Base-by-base conservation (phyloP, 2,329 filamentous ascomycete genomes). In the Penicillium sumatraense region DNA sequence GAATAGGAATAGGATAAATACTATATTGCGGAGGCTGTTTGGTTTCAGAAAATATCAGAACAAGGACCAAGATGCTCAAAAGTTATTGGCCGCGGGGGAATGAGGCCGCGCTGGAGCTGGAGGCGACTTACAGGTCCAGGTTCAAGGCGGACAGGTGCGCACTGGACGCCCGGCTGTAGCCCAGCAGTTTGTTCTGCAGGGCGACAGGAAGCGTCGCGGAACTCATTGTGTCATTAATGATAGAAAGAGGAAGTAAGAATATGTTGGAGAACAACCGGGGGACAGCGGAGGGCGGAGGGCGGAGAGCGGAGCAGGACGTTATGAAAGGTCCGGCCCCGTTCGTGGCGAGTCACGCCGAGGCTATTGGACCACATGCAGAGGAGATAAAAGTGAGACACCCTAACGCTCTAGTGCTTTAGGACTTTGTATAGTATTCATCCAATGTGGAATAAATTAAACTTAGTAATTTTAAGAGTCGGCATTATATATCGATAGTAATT, bases 1-100 rank as follows among this genome's bases (percentile, higher is more conserved):
- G 45, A 96, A 80, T 57, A 97, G 73, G 78, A 98, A 97, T 65
- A 96, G 84, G 70, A 93, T 82, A 75, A 98, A 96, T 66, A 98
- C 80, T 56, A 97, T 80, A 72, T 97, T 96, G 51, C 91, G 90
- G 58, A 96, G 70, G 57, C 91, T 93, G 62, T 38, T 18, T 23
- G n/a, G 13, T 16, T 44, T 21, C 35, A 36, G 27, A n/a, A 14
- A 51, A 18, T 16, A 23, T 44, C 40, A 44, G 35, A 20, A 44
- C 33, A 29, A 35, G 18, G 52, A 54, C 44, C 51, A 51, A 35
- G 36, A 26, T 49, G 42, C 54, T 53, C 14, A 5, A n/a, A n/a
- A n/a, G 21, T 42, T 20, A 24, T 42, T 49, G 26, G 27, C 31
- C 51, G 50, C 53, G 62, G 51, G 31, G 53, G 51, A 45, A 38